These are phyloP conservation scores for Ustilago loliicola DNA, from an alignment of 1,284 basidiomycete species.

Conservation along the genomic window DNA sequence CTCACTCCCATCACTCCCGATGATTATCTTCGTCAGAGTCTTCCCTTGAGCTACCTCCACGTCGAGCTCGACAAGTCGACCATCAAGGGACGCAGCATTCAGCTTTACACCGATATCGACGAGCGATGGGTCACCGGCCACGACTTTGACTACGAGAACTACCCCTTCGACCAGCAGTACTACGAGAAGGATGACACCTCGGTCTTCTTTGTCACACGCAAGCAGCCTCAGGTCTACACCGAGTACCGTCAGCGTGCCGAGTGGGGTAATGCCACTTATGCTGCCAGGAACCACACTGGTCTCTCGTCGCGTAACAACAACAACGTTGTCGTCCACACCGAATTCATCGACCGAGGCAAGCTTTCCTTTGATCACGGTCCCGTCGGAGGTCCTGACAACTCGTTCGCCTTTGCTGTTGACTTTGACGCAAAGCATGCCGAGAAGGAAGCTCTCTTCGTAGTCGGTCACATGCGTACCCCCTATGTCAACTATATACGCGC, in stretches of 20 bases:
- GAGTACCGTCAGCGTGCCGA: conserved; percentile 68
- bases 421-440: conserved; percentile 57
- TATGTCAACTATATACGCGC: conserved; percentile 65
- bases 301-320: conserved; percentile 63
- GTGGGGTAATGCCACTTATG: conserved; percentile 66
- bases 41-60: conserved; percentile 67
- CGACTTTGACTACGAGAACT: conserved; percentile 64
- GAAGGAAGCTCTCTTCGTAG: conserved; percentile 60
- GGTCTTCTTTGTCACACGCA: conserved; percentile 59
- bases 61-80: conserved; percentile 55
- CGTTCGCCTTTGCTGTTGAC: conserved; percentile 65
- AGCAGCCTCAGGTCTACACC: conserved; percentile 59
- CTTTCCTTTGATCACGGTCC: conserved; percentile 59
- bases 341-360: conserved; percentile 60
- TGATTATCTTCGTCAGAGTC: conserved; percentile 65
- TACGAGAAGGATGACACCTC: conserved; percentile 52
- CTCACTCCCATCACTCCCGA: conserved; percentile 65
- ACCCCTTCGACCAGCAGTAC: conserved; percentile 54
- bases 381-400: conserved; percentile 63
- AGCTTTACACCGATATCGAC: conserved; percentile 63
- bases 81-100: conserved; percentile 49
- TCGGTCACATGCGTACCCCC: conserved; percentile 63
- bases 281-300: conserved; percentile 58
- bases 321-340: conserved; percentile 62
- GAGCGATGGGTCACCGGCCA: conserved; percentile 67